Base-by-base conservation (phyloP, 2,329 filamentous ascomycete species). In the Exophiala oligosperma region DNA sequence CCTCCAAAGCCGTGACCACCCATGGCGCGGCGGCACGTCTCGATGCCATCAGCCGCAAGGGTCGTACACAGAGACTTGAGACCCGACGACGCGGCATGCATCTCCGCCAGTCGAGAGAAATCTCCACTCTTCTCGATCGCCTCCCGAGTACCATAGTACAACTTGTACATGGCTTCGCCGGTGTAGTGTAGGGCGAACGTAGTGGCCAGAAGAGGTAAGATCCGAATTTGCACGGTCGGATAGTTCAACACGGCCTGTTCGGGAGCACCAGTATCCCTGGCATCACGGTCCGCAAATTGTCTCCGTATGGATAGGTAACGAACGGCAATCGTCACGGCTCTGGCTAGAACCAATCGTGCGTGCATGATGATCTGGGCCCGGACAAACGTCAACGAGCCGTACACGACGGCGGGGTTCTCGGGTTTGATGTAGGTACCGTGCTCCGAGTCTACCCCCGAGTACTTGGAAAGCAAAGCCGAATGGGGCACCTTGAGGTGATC, bases 1-100 rank as follows among this genome's bases (percentile, higher is more conserved):
- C 78, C 79, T 3, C 79, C 78, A 62, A 81, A 83, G 0, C 80
- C 80, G 66, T 83, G 80, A 0, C 80, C 80, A 17, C 81, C 81
- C 73, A 82, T 76, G 4, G 80, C 79, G 46, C 80, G 70, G 32
- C 80, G 74, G 63, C 80, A 83, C 0, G 75, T 81, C 64, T 83
- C 80, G 51, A 83, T 82, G 0, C 80, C 79, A 64, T 81, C 79
- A 3, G 80, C 81, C 8, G 79, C 77, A 8, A 82, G 70, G 54
- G 74, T 80, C 0, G 80, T 82, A 58, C 80, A 82, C 17, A 82
- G 65, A 61, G 78, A 81, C 66, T 82, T 83, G 57, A 84, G 64
- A 1, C 80, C 80, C 3, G 77, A 80, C 2, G 78, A 81, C n/a
- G 79, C 77, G 40, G 77, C 79, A 60, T 83, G 81, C 56, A 83